Conservation (phyloP, 768 basidiomycete genomes). For the Lenzites betulinus region DNA sequence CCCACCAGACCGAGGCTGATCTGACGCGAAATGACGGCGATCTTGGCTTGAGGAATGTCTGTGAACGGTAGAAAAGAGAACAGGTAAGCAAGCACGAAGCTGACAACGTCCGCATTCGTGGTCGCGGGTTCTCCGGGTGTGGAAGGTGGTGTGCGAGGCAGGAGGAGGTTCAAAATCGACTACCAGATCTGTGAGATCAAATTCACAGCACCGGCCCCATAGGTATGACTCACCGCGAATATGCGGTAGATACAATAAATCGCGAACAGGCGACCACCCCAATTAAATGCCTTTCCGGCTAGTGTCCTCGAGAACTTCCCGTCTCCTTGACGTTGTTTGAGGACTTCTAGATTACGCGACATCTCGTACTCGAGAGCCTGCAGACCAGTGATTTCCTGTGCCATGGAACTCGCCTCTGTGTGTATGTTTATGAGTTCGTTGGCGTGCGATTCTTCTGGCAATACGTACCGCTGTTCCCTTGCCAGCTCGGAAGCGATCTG, state of each 20-base stretch:
- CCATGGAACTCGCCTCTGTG: slow-evolving; percentile 40
- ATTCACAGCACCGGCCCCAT: background rate
- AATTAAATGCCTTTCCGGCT: slow-evolving; percentile 50
- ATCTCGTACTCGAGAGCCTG: slow-evolving; percentile 71
- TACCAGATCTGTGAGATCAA: slow-evolving; percentile 25
- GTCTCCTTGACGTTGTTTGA: slow-evolving; percentile 51
- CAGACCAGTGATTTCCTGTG: slow-evolving; percentile 64
- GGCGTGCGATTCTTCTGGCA: background rate
- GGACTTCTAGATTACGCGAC: slow-evolving; percentile 52
- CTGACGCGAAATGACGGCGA: slow-evolving; percentile 50
- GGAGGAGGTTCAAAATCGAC: slow-evolving; percentile 55
- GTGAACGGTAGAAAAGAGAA: slow-evolving; percentile 41
- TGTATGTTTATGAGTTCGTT: background rate
- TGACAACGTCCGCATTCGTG: slow-evolving; percentile 40
- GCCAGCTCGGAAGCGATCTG: slow-evolving; percentile 51
- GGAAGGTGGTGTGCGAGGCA: slow-evolving; percentile 32
- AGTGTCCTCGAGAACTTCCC: slow-evolving; percentile 56
- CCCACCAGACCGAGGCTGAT: slow-evolving; percentile 74
- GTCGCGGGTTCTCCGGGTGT: slow-evolving; percentile 9
- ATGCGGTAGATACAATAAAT: slow-evolving; percentile 67
- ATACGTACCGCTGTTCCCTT: slow-evolving; percentile 42
- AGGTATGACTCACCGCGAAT: slow-evolving; percentile 50
- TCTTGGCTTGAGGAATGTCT: slow-evolving; percentile 34
- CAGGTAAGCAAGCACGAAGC: slow-evolving; percentile 43
- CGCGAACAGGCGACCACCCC: slow-evolving; percentile 57